Evolutionary conservation across 1,139 yeast genomes (phyloP).

Genomic region (Candida smagusa): DNA sequence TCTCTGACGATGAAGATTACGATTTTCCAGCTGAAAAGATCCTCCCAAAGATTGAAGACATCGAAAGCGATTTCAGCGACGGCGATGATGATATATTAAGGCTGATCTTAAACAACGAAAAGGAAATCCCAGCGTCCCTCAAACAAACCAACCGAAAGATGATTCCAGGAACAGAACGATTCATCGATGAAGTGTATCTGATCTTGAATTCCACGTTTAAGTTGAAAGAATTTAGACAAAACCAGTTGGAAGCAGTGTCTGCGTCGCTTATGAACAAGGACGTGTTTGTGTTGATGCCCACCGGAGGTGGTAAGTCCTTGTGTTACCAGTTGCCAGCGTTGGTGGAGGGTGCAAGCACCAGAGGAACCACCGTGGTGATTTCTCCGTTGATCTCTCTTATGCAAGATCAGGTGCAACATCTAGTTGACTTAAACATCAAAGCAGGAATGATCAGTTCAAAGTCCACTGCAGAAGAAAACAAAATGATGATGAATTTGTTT

Average conservation of each 20-base stretch:
- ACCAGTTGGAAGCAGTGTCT: conserved; percentile 84
- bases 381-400: conserved; percentile 93
- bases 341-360: conserved; percentile 66
- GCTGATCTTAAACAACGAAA: conserved; percentile 18
- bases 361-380: conserved; percentile 86
- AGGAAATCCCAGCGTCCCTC: conserved; percentile 8
- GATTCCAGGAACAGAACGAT: conserved; percentile 33
- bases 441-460: conserved; percentile 91
- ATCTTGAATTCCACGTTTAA: conserved; percentile 60
- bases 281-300: conserved; percentile 95
- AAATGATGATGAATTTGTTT: conserved; percentile 59
- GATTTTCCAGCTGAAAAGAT: conserved; percentile 4
- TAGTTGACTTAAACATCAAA: conserved; percentile 59
- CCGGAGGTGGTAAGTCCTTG: conserved; percentile 97
- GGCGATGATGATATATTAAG: conserved; percentile 36
- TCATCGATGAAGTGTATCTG: conserved; percentile 55
- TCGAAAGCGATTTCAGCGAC: conserved; percentile 31
- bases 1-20: conserved; percentile 32
- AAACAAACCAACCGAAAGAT: conserved; percentile 5
- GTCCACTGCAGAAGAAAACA: conserved; percentile 61
- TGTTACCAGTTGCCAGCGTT: conserved; percentile 96
- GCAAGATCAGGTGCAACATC: conserved; percentile 95
- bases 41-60: conserved; percentile 6
- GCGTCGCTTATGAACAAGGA: conserved; percentile 80
- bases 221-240: conserved; percentile 66